A percentile compares a stretch with the other conserved stretches of the same genome.
These are phyloP conservation scores for sweet orange (Citrus sinensis) DNA, from an alignment of 345 rosid species.

Conservation along the genomic window DVS_A1.0 CM039162.1:23904501-23905000, in stretches of 20 bases:
- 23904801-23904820: neutral
- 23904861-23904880: neutral
- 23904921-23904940: constrained; percentile 88
- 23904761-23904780: neutral
- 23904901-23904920: constrained; percentile 74
- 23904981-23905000: constrained; percentile 4
- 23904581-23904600: neutral
- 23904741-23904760: neutral
- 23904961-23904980: constrained; percentile 15
- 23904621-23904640: neutral
- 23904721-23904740: neutral
- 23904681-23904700: neutral
- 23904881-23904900: constrained; percentile 55
- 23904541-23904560: neutral
- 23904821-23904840: neutral
- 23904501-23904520: neutral
- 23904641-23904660: neutral
- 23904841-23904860: neutral
- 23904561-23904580: neutral
- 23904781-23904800: neutral
- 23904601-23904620: neutral
- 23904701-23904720: neutral
- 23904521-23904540: neutral
- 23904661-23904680: neutral
- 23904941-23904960: constrained; percentile 72